A percentile compares a stretch with the other conserved stretches of the same genome.
phyloP scores from a whole-genome alignment of 805 yeast genomes.

The Metschnikowia similis region DNA sequence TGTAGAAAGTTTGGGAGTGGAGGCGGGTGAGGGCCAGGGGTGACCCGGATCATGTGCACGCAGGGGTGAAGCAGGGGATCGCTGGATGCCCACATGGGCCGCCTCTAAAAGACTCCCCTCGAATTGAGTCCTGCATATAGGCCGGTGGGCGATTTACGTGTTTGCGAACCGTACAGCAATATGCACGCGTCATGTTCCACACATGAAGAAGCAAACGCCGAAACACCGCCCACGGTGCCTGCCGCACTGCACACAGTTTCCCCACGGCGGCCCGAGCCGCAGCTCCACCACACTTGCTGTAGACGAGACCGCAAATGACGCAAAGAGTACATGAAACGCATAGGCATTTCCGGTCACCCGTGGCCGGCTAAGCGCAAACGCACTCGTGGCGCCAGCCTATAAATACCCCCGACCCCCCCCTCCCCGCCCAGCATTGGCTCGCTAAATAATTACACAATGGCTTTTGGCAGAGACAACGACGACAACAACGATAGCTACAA shows the following conservation, averaged over 20 bases:
- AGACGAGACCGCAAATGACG: not conserved
- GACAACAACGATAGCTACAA: slow-evolving; percentile 1
- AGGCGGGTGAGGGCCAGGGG: no score
- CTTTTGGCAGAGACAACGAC: slow-evolving; percentile 12
- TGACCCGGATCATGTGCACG: no score
- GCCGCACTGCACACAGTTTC: not conserved
- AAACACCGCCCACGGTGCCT: not conserved
- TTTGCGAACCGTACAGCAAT: not conserved
- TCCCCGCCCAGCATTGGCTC: not conserved
- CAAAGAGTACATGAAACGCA: not conserved
- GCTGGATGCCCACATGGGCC: no score
- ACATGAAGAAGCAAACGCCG: not conserved
- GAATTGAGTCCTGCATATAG: no score
- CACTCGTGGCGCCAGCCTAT: not conserved
- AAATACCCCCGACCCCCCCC: not conserved
- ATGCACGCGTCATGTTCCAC: not conserved
- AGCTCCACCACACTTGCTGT: not conserved
- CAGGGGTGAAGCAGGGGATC: no score
- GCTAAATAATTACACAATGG: slow-evolving; percentile 2
- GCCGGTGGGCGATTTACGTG: no score
- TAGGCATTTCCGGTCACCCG: not conserved
- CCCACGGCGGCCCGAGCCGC: not conserved
- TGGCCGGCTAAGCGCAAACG: not conserved
- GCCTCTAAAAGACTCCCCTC: no score
- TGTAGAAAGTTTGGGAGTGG: no score